A percentile compares a stretch with the other conserved stretches of the same genome.
phyloP scores from a whole-genome alignment of 495 filamentous ascomycete genomes.

The Penicillium cosmopolitanum region DNA sequence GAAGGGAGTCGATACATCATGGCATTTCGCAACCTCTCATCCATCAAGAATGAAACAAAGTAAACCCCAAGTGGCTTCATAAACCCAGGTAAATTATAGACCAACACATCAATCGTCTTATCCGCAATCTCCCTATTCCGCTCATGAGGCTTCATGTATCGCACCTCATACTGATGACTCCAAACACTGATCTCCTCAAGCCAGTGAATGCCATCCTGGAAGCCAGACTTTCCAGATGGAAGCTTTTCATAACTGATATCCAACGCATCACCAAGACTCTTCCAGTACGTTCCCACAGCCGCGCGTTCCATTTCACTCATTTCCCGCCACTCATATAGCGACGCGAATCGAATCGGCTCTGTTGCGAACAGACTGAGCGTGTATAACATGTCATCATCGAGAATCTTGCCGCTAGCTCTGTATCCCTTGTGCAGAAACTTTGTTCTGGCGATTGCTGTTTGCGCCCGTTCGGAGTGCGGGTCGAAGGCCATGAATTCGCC shows the following conservation, averaged over 20 bases:
- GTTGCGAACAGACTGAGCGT: slow-evolving; percentile 62
- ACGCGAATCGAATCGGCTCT: slow-evolving; percentile 59
- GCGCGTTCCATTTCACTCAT: slow-evolving; percentile 65
- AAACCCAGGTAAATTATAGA: slow-evolving; percentile 54
- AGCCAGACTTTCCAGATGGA: slow-evolving; percentile 42
- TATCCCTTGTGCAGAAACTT: slow-evolving; percentile 67
- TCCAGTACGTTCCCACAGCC: slow-evolving; percentile 66
- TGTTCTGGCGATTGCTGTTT: slow-evolving; percentile 62
- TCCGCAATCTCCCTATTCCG: slow-evolving; percentile 58
- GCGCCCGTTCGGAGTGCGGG: slow-evolving; percentile 53
- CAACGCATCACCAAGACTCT: slow-evolving; percentile 63
- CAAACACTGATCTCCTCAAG: slow-evolving; percentile 59
- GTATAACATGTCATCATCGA: slow-evolving; percentile 66
- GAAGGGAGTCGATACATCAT: slow-evolving; percentile 55
- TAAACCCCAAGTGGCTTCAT: slow-evolving; percentile 51
- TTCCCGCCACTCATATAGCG: slow-evolving; percentile 63
- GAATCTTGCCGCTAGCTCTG: slow-evolving; percentile 59
- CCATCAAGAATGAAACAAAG: slow-evolving; percentile 59
- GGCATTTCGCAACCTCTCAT: slow-evolving; percentile 59
- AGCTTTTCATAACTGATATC: slow-evolving; percentile 53
- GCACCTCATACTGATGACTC: slow-evolving; percentile 57
- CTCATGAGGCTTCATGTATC: slow-evolving; percentile 58
- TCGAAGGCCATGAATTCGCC: slow-evolving; percentile 54
- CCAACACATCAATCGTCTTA: slow-evolving; percentile 59
- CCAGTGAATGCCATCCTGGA: slow-evolving; percentile 64